phyloP scores from a whole-genome alignment of 805 yeast genomes.

The Scheffersomyces lignosus region DNA sequence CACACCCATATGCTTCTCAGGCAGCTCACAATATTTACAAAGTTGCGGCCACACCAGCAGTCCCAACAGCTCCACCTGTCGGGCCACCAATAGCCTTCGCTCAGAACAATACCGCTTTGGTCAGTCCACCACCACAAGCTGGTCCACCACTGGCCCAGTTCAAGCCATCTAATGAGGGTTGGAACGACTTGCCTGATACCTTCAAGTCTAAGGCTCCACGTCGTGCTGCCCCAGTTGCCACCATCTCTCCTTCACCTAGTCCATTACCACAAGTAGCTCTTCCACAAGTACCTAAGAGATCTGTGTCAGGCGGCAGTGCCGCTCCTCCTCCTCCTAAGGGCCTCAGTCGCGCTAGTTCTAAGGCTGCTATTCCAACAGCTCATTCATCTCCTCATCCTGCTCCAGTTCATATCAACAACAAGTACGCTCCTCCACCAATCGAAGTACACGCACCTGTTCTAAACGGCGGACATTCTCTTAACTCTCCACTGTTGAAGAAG shows the following conservation, averaged over 20 bases:
- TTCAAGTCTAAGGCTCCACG: conserved; percentile 44
- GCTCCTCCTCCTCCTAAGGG: conserved; percentile 32
- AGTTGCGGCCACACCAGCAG: conserved; percentile 14
- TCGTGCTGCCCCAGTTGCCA: conserved; percentile 47
- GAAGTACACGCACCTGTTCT: conserved; percentile 3
- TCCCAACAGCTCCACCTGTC: conserved; percentile 7
- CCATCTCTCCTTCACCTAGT: conserved; percentile 16
- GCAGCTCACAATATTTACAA: conserved; percentile 19
- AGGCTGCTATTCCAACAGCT: conserved; percentile 8
- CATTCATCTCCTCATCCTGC: conserved; percentile 18
- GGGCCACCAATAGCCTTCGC: conserved; percentile 1
- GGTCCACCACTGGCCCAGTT: conserved; percentile 23
- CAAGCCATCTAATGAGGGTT: conserved; percentile 59
- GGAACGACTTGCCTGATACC: conserved; percentile 68
- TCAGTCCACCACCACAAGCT: conserved; percentile 24
- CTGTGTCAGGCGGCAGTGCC: conserved; percentile 11
- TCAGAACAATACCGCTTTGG: too few relatives aligned
- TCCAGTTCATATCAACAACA: conserved; percentile 23
- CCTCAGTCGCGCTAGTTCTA: conserved; percentile 23
- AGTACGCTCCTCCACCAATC: conserved; percentile 35
- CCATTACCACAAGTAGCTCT: conserved; percentile 22
- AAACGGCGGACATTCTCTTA: conserved; percentile 6
- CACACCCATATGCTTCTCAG: conserved; percentile 24
- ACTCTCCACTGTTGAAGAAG: conserved; percentile 21
- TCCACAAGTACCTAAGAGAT: conserved; percentile 16